Base-by-base conservation (phyloP, 2,329 filamentous ascomycete species). In the Aureobasidium sp. region DNA sequence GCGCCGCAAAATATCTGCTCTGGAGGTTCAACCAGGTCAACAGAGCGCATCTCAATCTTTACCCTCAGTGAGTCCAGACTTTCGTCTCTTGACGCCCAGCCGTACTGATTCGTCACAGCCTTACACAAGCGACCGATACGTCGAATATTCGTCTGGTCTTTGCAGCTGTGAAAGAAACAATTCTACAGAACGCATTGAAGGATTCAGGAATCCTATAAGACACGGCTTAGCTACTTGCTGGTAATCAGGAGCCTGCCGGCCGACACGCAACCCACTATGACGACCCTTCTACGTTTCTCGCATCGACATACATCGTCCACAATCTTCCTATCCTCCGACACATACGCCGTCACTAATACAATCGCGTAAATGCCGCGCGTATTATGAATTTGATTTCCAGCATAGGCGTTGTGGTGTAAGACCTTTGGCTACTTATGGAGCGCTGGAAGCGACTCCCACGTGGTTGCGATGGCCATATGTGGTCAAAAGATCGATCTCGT, bases 1-100 rank as follows among this genome's bases (percentile, higher is more conserved):
- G 96, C 73, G 94, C 94, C 5, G 94, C 94, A 61, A 99, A 99
- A 75, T 99, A 99, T 72, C 82, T 99, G 34, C 82, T 99, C 9
- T 99, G 94, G 94, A 87, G 94, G 71, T 99, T 99, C 75, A 99
- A 97, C 70, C 94, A 99, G 77, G 94, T 99, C 66, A 99, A 99
- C 73, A 83, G 94, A 64, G 93, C 92, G 55, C 93, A 97, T 76
- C 81, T 99, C 48, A 97, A 97, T 72, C 81, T 99, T 61, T 99
- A 97, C 75, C 94, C 94, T 73, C 94, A 99, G 94, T 96, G 84
- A 78, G 93, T 96, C 84, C 77, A 90, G 8, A 24, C 15, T 32
- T 13, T 15, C 5, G 5, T 48, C 32, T n/a, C 17, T 36, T 5
- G 8, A 24, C 17, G 8, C 8, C 20, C 15, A 24, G 27, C 32